These are phyloP conservation scores for Ceratocystis alfenasii DNA, from an alignment of 2,329 filamentous ascomycete species.

Conservation along the genomic window DNA sequence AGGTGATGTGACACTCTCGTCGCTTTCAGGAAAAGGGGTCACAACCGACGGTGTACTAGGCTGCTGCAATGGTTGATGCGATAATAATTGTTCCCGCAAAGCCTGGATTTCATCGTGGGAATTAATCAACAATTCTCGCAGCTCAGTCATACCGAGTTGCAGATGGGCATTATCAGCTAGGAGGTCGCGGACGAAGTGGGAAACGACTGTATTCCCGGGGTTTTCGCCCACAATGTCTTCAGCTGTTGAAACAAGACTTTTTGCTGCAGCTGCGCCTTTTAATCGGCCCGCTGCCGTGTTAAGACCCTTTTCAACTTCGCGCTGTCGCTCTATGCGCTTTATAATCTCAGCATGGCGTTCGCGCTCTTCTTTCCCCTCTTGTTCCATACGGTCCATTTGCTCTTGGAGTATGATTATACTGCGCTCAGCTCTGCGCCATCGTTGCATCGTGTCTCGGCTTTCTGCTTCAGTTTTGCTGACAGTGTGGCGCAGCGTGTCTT, in stretches of 20 bases:
- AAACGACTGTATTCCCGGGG: conserved; percentile 49
- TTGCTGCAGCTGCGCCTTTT: conserved; percentile 66
- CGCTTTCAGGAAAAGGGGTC: neutral
- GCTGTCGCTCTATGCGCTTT: conserved; percentile 69
- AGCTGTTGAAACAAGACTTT: conserved; percentile 36
- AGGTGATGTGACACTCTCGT: conserved; percentile 9
- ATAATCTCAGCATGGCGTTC: conserved; percentile 73
- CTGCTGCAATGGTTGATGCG: conserved; percentile 52
- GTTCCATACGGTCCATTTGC: conserved; percentile 79
- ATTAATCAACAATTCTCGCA: conserved; percentile 77
- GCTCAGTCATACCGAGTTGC: conserved; percentile 80
- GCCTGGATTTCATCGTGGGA: conserved; percentile 91
- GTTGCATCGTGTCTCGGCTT: conserved; percentile 62
- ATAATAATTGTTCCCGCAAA: conserved; percentile 66
- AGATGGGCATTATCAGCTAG: conserved; percentile 90
- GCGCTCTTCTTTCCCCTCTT: conserved; percentile 66
- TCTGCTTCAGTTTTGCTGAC: conserved; percentile 59
- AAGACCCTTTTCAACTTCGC: conserved; percentile 70
- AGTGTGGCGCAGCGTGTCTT: conserved; percentile 57
- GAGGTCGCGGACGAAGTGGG: conserved; percentile 90
- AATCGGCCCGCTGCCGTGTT: conserved; percentile 66
- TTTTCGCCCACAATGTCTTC: conserved; percentile 27
- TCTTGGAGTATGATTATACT: conserved; percentile 68
- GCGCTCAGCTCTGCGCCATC: conserved; percentile 77
- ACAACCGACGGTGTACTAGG: neutral